Evolutionary conservation across 2,329 filamentous ascomycete species (phyloP).

Genomic region (Fusarium continuum): DNA sequence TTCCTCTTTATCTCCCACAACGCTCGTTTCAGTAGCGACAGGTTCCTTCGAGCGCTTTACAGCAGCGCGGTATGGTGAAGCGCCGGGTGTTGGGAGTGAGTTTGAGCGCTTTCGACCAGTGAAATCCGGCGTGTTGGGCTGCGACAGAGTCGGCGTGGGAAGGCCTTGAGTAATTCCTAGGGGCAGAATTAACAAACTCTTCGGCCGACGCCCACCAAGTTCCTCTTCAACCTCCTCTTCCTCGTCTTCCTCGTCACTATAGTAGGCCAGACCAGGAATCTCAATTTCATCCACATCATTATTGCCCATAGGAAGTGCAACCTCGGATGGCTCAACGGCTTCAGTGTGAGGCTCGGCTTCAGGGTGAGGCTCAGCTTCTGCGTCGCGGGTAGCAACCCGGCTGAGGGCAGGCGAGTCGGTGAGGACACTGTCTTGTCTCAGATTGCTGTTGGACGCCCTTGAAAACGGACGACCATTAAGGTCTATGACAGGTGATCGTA

Average conservation of each 20-base stretch:
- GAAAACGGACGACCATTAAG: slow-evolving; percentile 60
- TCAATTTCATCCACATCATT: slow-evolving; percentile 84
- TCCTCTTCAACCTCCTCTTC: slow-evolving; percentile 49
- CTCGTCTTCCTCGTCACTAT: slow-evolving; percentile 69
- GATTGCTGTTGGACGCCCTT: slow-evolving; percentile 52
- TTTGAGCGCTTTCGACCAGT: slow-evolving; percentile 47
- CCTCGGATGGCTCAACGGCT: slow-evolving; percentile 50
- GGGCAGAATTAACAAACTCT: slow-evolving; percentile 51
- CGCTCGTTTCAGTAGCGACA: not conserved
- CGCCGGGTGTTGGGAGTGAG: slow-evolving; percentile 41
- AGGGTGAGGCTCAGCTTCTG: slow-evolving; percentile 28
- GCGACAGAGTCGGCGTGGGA: slow-evolving; percentile 48
- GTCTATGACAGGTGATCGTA: slow-evolving; percentile 66
- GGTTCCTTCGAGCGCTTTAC: slow-evolving; percentile 23
- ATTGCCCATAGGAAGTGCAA: slow-evolving; percentile 74
- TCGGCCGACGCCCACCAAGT: slow-evolving; percentile 52
- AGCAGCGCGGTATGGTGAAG: slow-evolving; percentile 36
- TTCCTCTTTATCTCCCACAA: slow-evolving; percentile 5
- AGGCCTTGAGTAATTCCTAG: slow-evolving; percentile 41
- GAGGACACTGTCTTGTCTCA: slow-evolving; percentile 48
- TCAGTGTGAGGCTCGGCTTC: slow-evolving; percentile 36
- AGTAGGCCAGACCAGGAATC: slow-evolving; percentile 71
- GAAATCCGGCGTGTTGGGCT: slow-evolving; percentile 50
- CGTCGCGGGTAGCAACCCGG: slow-evolving; percentile 43
- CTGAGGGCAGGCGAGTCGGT: slow-evolving; percentile 50